Conservation (phyloP, 345 rosid species). For the Nephelium lappaceum region DNA sequence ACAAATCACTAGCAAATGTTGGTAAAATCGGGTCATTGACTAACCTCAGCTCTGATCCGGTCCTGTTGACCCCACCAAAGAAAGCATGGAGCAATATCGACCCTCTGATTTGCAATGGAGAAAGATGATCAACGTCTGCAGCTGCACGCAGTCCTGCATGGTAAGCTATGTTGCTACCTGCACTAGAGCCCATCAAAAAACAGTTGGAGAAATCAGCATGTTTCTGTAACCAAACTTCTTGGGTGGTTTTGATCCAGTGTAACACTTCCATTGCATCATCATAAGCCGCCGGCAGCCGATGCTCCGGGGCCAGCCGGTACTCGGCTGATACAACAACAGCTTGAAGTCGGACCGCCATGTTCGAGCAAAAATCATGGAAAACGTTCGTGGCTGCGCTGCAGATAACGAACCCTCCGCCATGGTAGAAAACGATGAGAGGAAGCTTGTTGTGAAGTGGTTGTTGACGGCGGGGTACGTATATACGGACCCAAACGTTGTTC, state of each 20-base stretch:
- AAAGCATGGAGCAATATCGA: constrained; percentile 58
- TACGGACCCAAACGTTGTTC: constrained; percentile 34
- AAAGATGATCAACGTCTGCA: constrained; percentile 16
- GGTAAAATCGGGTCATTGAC: constrained; percentile 35
- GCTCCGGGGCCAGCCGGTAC: constrained; percentile 68
- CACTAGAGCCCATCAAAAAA: constrained; percentile 56
- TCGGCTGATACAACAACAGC: constrained; percentile 50
- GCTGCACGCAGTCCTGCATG: constrained; percentile 45
- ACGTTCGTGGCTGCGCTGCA: constrained; percentile 22
- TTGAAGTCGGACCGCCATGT: constrained; percentile 32
- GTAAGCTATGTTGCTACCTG: constrained; percentile 66
- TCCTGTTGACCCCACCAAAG: constrained; percentile 57
- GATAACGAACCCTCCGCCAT: constrained; percentile 66
- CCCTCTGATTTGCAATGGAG: constrained; percentile 61
- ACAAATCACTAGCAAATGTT: constrained; percentile 29
- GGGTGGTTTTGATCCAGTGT: constrained; percentile 34
- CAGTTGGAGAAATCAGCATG: constrained; percentile 41
- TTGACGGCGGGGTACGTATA: constrained; percentile 31
- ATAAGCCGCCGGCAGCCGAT: constrained; percentile 67
- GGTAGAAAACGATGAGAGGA: constrained; percentile 61
- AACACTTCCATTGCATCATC: constrained; percentile 60
- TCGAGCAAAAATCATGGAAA: constrained; percentile 40
- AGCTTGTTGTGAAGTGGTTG: constrained; percentile 29
- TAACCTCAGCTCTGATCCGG: constrained; percentile 47
- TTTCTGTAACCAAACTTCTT: constrained; percentile 41